Evolutionary conservation across 345 rosid species (phyloP), one percentile per base, ranked within the genome.

Genomic region (Bruguiera parviflora): DNA sequence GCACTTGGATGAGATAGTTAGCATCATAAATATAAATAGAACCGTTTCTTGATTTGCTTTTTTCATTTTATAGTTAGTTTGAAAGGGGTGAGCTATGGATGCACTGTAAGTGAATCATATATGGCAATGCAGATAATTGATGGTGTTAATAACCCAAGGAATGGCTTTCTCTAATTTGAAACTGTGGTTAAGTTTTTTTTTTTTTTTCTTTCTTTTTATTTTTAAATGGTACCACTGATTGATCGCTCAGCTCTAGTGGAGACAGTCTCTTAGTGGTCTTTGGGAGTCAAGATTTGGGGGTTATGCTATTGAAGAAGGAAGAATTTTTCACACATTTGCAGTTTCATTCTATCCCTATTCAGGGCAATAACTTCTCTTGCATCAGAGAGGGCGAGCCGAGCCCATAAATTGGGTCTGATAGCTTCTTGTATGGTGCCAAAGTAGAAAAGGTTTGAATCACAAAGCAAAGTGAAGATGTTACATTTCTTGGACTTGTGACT

Each of bases 291-390:
- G 71, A 66, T 56, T 43, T 51, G 27, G 76, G 63, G 66, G 62
- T 33, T 56, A 27, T 59, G 61, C 19, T 58, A 53, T 32, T 73
- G 55, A 60, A 43, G 28, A 57, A 60, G 66, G 66, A 22, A 20
- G 67, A 73, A 73, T 66, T 29, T 5, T 24, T 66, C 53, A 52
- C 46, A 8, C 35, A 65, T n/a, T 52, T 73, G 37, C 67, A 67
- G 63, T 66, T 73, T 53, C 66, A 62, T 16, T 73, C 76, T 22
- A 21, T 37, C 49, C 76, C 76, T 37, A 61, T 73, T 53, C 46
- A 35, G 66, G 76, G 67, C 21, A 62, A 60, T 19, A 56, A 73
- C 8, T 73, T 71, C 58, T 51, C 71, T 66, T 28, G 29, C 27
- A 67, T 73, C 19, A 57, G 52, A 47, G 55, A 60, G 25, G 16